Evolutionary conservation across 306 rosid genomes (phyloP), one percentile per base, ranked within the genome.

Genomic region (Dicorynia guianensis): DNA sequence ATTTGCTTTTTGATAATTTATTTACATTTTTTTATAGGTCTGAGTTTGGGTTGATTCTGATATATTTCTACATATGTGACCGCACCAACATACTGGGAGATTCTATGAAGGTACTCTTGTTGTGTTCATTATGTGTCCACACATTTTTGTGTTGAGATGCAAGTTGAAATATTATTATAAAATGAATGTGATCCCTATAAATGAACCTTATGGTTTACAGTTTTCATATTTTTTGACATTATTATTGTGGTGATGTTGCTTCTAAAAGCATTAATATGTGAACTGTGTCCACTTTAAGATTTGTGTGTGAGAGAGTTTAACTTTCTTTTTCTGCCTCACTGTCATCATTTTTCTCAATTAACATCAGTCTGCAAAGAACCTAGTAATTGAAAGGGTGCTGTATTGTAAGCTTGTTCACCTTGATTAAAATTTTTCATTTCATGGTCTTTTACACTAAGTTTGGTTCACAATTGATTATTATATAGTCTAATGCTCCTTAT

Each of bases 61-160:
- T 92, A 66, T 96, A 96, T 84, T 92, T 90, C 87, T 96, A 90
- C 86, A 80, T 85, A 75, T 87, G 93, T 74, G 99, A 96, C 80
- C 97, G 99, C 53, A 96, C 99, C 77, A 71, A 63, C 82, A 15
- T 92, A 71, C 82, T 96, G 76, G 93, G 96, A 76, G 86, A 88
- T 43, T 87, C 99, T 67, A 87, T 82, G 3, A 96, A 96, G 96
- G 99, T 92, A 74, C 78, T 53, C 15, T 46, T 71, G 36, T 79
- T 44, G 63, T 58, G 33, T 70, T 69, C 63, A n/a, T 67, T 39
- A 74, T 71, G 55, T 66, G 63, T 63, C 63, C 38, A 59, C 49
- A 34, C 62, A 30, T 49, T 62, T 72, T 69, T 59, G 30, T 19
- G 34, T 66, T 38, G 12, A 56, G 69, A 47, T 70, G 76, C 67